Percentiles rank a stretch among this genome's conserved stretches.
These are phyloP conservation scores for Pythium scleroteichum DNA, from an alignment of 352 stramenopile species.

Conservation along the genomic window DNA sequence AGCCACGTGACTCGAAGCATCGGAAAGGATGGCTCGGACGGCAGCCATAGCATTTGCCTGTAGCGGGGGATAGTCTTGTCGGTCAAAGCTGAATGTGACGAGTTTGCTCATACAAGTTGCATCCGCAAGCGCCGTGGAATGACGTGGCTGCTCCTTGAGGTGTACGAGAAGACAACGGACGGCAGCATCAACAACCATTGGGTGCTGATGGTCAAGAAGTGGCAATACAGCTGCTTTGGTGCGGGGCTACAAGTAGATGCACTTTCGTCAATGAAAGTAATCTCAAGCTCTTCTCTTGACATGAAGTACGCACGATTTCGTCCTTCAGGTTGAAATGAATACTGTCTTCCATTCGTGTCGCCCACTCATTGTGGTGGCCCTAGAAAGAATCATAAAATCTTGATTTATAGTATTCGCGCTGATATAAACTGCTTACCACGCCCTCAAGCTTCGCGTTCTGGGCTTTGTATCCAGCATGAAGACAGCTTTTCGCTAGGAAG, in stretches of 20 bases:
- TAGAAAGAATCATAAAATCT: too few relatives aligned
- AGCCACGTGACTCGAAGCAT: not conserved
- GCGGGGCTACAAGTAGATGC: constrained; percentile 4
- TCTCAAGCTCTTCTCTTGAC: too few relatives aligned
- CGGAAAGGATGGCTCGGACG: not conserved
- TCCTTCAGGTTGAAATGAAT: constrained; percentile 8
- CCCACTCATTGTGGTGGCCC: not conserved
- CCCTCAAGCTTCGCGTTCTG: too few relatives aligned
- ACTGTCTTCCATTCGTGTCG: not conserved
- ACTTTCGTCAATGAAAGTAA: too few relatives aligned
- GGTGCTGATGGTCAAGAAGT: constrained; percentile 15
- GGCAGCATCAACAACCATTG: constrained; percentile 5
- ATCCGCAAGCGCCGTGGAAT: constrained; percentile 1
- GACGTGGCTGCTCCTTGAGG: not conserved
- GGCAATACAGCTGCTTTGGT: constrained; percentile 15
- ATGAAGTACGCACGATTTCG: constrained; percentile 7
- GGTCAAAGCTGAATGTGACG: constrained; percentile 2
- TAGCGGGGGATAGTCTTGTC: not conserved
- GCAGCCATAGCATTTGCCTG: constrained; percentile 11
- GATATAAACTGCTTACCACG: too few relatives aligned
- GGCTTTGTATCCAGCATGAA: not conserved
- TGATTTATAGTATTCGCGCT: too few relatives aligned
- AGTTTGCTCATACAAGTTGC: constrained; percentile 3
- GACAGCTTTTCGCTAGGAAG: constrained; percentile 7
- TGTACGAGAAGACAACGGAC: constrained; percentile 18